Evolutionary conservation across 2,329 filamentous ascomycete genomes (phyloP).

Genomic region (Iodosphaeria phyllophila): DNA sequence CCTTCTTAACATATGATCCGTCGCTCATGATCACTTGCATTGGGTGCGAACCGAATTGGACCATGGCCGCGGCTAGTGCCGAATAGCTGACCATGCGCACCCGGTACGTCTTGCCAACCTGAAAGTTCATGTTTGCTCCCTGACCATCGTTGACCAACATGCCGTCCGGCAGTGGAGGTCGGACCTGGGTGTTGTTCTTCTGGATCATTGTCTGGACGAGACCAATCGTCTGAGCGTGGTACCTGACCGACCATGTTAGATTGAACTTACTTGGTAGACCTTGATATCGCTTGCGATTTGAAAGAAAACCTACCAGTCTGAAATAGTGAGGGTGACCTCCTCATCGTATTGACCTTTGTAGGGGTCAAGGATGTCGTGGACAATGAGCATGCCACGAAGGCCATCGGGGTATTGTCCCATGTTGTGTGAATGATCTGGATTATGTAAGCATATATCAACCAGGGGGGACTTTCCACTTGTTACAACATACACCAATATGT

Average conservation of each 20-base stretch:
- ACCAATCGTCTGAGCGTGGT: slow-evolving; percentile 18
- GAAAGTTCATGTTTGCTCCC: slow-evolving; percentile 16
- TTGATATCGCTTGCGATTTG: neutral
- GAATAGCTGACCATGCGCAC: slow-evolving; percentile 26
- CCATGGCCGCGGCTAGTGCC: slow-evolving; percentile 21
- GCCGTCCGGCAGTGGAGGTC: slow-evolving; percentile 21
- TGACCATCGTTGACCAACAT: slow-evolving; percentile 24
- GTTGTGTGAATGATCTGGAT: slow-evolving; percentile 39
- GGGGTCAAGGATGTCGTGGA: slow-evolving; percentile 36
- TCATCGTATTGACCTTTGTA: slow-evolving; percentile 34
- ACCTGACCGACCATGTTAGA: slow-evolving; percentile 20
- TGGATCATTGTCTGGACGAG: slow-evolving; percentile 20
- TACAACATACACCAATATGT: slow-evolving; percentile 25
- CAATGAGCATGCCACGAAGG: slow-evolving; percentile 40
- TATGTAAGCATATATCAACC: too few relatives aligned
- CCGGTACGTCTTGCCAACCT: slow-evolving; percentile 24
- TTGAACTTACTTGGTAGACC: neutral
- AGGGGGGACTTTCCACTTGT: neutral
- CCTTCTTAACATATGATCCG: slow-evolving; percentile 18
- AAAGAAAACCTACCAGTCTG: slow-evolving; percentile 28
- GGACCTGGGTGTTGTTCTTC: slow-evolving; percentile 18
- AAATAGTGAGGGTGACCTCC: slow-evolving; percentile 37
- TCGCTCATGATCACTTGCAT: slow-evolving; percentile 28
- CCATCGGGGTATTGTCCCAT: slow-evolving; percentile 49
- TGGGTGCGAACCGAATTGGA: slow-evolving; percentile 23